These are phyloP conservation scores for Taphrina confusa DNA, from an alignment of 1,139 yeast genomes.

Conservation along the genomic window DNA sequence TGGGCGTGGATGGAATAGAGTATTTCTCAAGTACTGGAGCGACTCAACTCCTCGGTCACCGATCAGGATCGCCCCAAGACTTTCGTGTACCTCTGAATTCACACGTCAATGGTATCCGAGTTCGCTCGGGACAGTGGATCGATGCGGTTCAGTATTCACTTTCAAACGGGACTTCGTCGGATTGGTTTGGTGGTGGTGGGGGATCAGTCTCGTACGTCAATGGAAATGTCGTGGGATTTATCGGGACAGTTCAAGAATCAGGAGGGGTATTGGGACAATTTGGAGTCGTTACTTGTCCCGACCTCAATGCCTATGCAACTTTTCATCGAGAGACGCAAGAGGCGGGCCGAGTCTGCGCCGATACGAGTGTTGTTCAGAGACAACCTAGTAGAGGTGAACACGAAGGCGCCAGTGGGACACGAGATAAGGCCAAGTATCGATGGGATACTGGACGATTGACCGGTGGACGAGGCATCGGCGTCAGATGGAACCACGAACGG, in stretches of 20 bases:
- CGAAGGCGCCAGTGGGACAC: not conserved
- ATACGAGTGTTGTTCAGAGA: not conserved
- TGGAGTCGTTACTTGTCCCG: not conserved
- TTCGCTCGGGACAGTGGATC: conserved; percentile 16
- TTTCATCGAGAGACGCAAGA: not conserved
- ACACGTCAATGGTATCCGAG: not conserved
- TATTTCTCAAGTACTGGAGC: not conserved
- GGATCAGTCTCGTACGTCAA: not conserved
- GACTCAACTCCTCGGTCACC: conserved; percentile 3
- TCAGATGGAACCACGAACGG: conserved; percentile 27
- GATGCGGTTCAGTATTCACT: not conserved
- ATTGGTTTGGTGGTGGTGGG: not conserved
- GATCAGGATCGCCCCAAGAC: not conserved
- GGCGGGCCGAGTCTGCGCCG: conserved; percentile 7
- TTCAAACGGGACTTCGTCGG: not conserved
- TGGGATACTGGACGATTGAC: conserved; percentile 26
- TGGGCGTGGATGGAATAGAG: conserved; percentile 3
- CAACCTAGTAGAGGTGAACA: not conserved
- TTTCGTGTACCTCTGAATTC: not conserved
- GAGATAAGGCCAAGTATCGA: conserved; percentile 1
- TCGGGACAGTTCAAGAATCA: not conserved
- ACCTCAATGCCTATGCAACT: not conserved
- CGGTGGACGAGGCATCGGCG: conserved; percentile 21
- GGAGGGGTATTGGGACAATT: not conserved
- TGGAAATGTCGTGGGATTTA: conserved; percentile 2